phyloP scores from a whole-genome alignment of 2,329 filamentous ascomycete species.

The Fusarium xyrophilum region DNA sequence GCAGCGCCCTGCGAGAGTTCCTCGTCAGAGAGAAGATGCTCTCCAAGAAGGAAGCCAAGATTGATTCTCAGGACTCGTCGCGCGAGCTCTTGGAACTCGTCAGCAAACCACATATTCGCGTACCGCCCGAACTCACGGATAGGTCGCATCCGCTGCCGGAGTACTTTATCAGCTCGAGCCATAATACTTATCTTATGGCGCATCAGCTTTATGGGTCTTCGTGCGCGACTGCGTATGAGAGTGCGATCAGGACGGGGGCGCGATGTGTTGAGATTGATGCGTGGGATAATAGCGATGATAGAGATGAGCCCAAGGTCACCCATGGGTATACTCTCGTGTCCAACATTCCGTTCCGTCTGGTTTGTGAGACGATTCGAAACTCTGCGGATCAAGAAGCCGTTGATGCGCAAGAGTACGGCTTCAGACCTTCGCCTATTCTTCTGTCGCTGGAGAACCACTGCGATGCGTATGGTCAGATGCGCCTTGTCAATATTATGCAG shows the following conservation, averaged over 20 bases:
- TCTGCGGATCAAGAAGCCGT: constrained; percentile 65
- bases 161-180: constrained; percentile 75
- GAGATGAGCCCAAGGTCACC: constrained; percentile 72
- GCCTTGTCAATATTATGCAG: constrained; percentile 69
- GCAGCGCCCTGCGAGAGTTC: constrained; percentile 63
- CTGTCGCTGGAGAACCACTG: constrained; percentile 75
- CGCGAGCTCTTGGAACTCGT: constrained; percentile 59
- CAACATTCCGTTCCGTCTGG: constrained; percentile 67
- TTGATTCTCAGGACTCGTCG: constrained; percentile 52
- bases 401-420: constrained; percentile 47
- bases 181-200: constrained; percentile 75
- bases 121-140: constrained; percentile 62
- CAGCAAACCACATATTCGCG: constrained; percentile 62
- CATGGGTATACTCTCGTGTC: constrained; percentile 74
- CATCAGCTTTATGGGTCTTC: constrained; percentile 73
- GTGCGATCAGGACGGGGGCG: constrained; percentile 66
- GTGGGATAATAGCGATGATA: constrained; percentile 69
- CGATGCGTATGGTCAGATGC: constrained; percentile 62
- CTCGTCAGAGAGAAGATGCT: constrained; percentile 62
- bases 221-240: constrained; percentile 68
- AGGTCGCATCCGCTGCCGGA: constrained; percentile 68
- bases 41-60: constrained; percentile 54
- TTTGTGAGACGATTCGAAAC: constrained; percentile 70
- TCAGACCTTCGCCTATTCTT: constrained; percentile 63
- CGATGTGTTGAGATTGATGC: constrained; percentile 77